These are phyloP conservation scores for Phytophthora pluvialis DNA, from an alignment of 352 stramenopile species.

Conservation along the genomic window DNA sequence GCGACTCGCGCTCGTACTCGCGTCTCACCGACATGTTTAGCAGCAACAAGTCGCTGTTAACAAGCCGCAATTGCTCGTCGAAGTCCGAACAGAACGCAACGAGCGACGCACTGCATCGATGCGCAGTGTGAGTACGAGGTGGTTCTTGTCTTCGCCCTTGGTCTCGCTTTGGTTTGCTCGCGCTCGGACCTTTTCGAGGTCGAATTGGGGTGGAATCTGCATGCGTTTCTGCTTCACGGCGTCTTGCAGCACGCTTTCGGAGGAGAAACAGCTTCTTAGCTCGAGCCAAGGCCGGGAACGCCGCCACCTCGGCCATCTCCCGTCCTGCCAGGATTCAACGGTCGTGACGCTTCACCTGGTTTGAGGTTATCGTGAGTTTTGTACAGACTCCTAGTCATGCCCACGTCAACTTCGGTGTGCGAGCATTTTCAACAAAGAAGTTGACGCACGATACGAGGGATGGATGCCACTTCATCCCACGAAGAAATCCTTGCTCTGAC, in stretches of 20 bases:
- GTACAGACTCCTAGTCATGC: too few relatives aligned
- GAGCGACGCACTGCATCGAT: conserved; percentile 7
- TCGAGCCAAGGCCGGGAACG: conserved; percentile 36
- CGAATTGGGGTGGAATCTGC: neutral
- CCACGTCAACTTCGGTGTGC: too few relatives aligned
- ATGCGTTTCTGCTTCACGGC: neutral
- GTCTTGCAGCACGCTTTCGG: neutral
- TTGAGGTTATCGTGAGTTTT: too few relatives aligned
- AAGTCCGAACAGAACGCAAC: conserved; percentile 27
- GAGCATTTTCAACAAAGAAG: too few relatives aligned
- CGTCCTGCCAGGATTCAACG: too few relatives aligned
- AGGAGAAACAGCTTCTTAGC: conserved; percentile 36
- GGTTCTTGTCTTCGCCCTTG: neutral
- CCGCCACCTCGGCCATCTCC: conserved; percentile 1
- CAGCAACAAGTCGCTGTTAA: conserved; percentile 16
- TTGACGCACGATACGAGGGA: too few relatives aligned
- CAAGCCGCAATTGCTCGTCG: conserved; percentile 24
- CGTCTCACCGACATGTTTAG: conserved; percentile 19
- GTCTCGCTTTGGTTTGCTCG: neutral
- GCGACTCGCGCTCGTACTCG: conserved; percentile 25
- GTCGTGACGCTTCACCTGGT: too few relatives aligned
- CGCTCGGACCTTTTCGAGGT: neutral
- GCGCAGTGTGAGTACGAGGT: neutral
- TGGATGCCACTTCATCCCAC: neutral
- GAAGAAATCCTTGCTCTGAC: too few relatives aligned